Evolutionary conservation across 2,329 filamentous ascomycete genomes (phyloP), one percentile per base, ranked within the genome.

Genomic region (Bertia moriformis): DNA sequence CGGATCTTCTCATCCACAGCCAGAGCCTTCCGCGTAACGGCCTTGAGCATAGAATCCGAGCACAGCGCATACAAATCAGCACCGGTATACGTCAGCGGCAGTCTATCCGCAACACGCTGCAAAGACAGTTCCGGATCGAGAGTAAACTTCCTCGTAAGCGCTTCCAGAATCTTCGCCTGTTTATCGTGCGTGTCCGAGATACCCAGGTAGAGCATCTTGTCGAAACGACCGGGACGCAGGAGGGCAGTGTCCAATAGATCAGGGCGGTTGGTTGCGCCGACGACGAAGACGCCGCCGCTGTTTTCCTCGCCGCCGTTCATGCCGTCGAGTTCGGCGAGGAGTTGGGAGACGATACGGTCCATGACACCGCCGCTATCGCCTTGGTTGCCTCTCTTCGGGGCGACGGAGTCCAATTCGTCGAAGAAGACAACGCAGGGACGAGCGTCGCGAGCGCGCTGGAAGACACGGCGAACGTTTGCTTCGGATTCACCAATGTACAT

Each of bases 41-140:
- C 91, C 58, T 98, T 96, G 48, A 98, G 80, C 91, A 98, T 98
- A 39, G 91, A 87, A 57, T 98, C 91, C 33, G 87, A 94, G 64
- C 89, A 96, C 15, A 98, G 71, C 1, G 91, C 91, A 59, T 98
- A 98, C 53, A 98, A 80, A 61, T 98, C 91, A 45, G 91, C 91
- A 52, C 91, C 91, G 0, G 91, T 98, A 62, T 95, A 98, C 2
- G 89, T 96, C 55, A 95, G 91, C 0, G 91, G 91, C 3, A 98
- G 71, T 10, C 69, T 69, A 39, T 82, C 69, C 3, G 89, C 82
- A 37, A 98, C 76, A 4, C 73, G 63, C 18, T 69, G 57, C 10
- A 98, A 73, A 10, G 85, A 91, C 37, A 95, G 68, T 1, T 76
- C 69, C 0, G 86, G 84, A 45, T 86, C 70, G 39, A 96, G 75